phyloP scores from a whole-genome alignment of 78 protist species.

The Dictyostelium discoideum region dicty_2.7 NC_007089.4:3451501-3452000 shows the following conservation, averaged over 20 bases:
- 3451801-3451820: constrained; percentile 96
- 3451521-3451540: constrained; percentile 62
- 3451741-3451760: constrained; percentile 88
- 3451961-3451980: constrained; percentile 98
- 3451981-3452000: constrained; percentile 97
- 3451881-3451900: constrained; percentile 95
- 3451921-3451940: constrained; percentile 98
- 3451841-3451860: constrained; percentile 92
- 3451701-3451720: constrained; percentile 99
- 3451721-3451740: constrained; percentile 94
- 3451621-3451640: constrained; percentile 92
- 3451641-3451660: constrained; percentile 82
- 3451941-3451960: constrained; percentile 93
- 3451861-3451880: constrained; percentile 89
- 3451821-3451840: constrained; percentile 95
- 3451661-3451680: constrained; percentile 84
- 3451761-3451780: constrained; percentile 74
- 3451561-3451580: constrained; percentile 97
- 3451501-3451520: constrained; percentile 82
- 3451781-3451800: constrained; percentile 92
- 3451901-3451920: constrained; percentile 94
- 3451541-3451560: constrained; percentile 84
- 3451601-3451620: constrained; percentile 97
- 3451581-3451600: constrained; percentile 96
- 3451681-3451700: constrained; percentile 88